Base-by-base conservation (phyloP, 2,329 filamentous ascomycete species). In the Penicillium sp. region DNA sequence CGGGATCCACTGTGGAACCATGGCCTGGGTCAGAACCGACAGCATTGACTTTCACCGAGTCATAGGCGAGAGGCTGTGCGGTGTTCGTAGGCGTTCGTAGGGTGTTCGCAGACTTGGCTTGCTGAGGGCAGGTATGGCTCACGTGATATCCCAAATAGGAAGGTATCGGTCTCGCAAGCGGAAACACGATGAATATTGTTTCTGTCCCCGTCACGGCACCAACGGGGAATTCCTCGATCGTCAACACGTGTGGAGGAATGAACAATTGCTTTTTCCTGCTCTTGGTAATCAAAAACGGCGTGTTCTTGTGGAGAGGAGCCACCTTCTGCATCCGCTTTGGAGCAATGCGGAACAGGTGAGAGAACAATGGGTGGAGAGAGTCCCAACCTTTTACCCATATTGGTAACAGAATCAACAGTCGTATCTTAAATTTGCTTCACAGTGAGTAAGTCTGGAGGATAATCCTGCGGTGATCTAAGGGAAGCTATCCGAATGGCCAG, bases 241-340 rank as follows among this genome's bases (percentile, higher is more conserved):
- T 22, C 24, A n/a, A 27, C 35, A 44, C 31, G 16, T 41, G 37
- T 19, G 37, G 19, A 11, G 19, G 37, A 4, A 37, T 11, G 13
- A 33, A 48, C 21, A 48, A 35, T 48, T 8, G 33, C 29, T 13
- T 48, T 35, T 48, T 48, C 6, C 37, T 41, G 19, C 19, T 22
- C 31, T 35, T 10, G 6, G 27, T 31, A 16, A 35, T 21, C 27
- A 14, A 24, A 31, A 48, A 14, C 46, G 46, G 37, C 19, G 27
- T 13, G 2, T 35, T n/a, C 10, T 22, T 14, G 46, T 48, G 46
- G 46, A 19, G 46, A 37, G 43, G 21, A 13, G 26, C 45, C 45
- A 8, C 27, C 26, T 33, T 35, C 61, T 59, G 54, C 57, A 55
- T 62, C 35, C 59, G 55, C 29, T 9, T 47, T 3, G 46, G 8